These are phyloP conservation scores for Schizochytrium sp. DNA, from an alignment of 108 stramenopile species.

Conservation along the genomic window DNA sequence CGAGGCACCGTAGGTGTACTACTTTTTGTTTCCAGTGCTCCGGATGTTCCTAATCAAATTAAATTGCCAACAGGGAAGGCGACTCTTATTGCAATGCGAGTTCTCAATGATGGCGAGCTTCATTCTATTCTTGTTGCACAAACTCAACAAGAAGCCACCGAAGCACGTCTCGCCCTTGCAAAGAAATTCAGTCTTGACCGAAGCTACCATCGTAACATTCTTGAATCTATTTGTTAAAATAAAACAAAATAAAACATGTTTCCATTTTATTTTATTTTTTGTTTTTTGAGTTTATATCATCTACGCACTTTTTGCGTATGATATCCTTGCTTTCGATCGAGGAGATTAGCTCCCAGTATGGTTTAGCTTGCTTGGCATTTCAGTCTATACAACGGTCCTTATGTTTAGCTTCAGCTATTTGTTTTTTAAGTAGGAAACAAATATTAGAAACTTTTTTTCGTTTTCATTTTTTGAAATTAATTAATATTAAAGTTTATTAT, in stretches of 20 bases:
- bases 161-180: constrained; percentile 26
- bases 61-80: constrained; percentile 11
- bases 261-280: neutral
- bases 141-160: neutral
- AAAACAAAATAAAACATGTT: neutral
- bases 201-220: neutral
- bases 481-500: too few relatives aligned
- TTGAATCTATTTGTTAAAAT: neutral
- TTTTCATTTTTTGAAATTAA: too few relatives aligned
- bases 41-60: neutral
- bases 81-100: constrained; percentile 24
- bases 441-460: too few relatives aligned
- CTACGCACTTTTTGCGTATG: neutral
- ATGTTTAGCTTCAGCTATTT: too few relatives aligned
- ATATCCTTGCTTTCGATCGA: neutral
- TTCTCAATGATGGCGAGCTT: constrained; percentile 22
- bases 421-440: too few relatives aligned
- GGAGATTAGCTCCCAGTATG: neutral
- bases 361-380: neutral
- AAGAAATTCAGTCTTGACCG: constrained; percentile 20
- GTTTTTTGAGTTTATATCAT: neutral
- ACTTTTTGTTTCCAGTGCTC: neutral
- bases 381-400: too few relatives aligned
- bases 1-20: constrained; percentile 23
- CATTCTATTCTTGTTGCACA: neutral